Evolutionary conservation across 2,329 filamentous ascomycete species (phyloP).

Genomic region (Beauveria scarabaeidicola): DNA sequence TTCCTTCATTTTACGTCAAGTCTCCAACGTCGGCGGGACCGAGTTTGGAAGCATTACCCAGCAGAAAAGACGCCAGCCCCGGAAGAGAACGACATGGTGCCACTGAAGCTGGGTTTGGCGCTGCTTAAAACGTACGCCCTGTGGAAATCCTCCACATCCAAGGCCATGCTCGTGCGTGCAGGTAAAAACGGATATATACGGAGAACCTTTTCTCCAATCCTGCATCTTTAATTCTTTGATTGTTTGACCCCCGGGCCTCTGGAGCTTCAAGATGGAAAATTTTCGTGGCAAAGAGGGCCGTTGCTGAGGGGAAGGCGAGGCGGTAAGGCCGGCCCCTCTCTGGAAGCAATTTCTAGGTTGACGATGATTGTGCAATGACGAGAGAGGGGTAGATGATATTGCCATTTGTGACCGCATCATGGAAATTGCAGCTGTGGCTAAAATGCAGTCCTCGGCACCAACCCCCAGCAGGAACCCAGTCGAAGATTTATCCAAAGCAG

Average conservation of each 20-base stretch:
- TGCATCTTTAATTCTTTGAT: not conserved
- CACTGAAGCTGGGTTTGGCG: not conserved
- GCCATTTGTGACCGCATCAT: not conserved
- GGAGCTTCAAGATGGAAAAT: not conserved
- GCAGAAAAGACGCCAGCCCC: not conserved
- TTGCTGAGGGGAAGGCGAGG: not conserved
- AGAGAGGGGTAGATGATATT: not conserved
- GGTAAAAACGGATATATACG: not conserved
- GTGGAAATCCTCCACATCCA: constrained; percentile 8
- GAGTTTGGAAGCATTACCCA: not conserved
- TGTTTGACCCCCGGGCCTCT: not conserved
- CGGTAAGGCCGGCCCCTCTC: constrained; percentile 5
- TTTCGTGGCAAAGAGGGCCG: not conserved
- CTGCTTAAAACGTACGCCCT: not conserved
- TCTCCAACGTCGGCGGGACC: not conserved
- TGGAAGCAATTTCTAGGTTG: not conserved
- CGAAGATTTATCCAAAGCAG: not conserved
- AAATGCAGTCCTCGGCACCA: not conserved
- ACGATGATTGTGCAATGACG: not conserved
- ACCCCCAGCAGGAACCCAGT: not conserved
- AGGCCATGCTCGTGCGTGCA: not conserved
- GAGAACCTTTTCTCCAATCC: not conserved
- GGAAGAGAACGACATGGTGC: not conserved
- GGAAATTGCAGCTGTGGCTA: not conserved
- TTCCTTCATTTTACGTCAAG: not conserved